Conservation (phyloP, 352 stramenopile species). For the Globisporangium middletonii region DNA sequence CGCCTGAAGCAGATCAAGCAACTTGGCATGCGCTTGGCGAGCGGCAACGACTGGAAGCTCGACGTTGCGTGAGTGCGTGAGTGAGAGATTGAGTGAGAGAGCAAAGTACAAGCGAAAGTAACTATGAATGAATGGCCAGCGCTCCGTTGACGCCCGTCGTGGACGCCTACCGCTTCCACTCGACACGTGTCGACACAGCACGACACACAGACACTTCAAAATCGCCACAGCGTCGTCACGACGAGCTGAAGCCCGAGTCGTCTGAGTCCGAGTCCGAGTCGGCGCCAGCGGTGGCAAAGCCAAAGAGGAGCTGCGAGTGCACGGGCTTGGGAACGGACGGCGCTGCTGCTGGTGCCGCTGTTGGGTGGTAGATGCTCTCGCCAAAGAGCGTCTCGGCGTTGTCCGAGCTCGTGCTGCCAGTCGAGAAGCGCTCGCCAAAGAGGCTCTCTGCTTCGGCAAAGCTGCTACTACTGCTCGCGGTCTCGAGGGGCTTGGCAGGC, state of each 20-base stretch:
- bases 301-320: constrained; percentile 46
- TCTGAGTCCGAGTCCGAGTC: constrained; percentile 41
- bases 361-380: constrained; percentile 16
- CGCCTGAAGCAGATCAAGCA: constrained; percentile 87
- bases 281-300: constrained; percentile 39
- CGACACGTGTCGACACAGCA: background rate
- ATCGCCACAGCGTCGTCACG: background rate
- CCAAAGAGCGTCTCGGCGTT: constrained; percentile 52
- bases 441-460: constrained; percentile 12
- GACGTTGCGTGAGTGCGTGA: constrained; percentile 4
- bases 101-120: background rate
- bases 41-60: constrained; percentile 48
- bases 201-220: too few species aligned
- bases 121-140: background rate
- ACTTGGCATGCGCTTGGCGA: constrained; percentile 52
- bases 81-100: background rate
- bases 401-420: constrained; percentile 20
- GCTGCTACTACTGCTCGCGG: background rate
- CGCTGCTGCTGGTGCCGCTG: background rate
- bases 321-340: constrained; percentile 1
- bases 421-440: constrained; percentile 17
- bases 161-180: background rate
- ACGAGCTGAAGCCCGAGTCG: constrained; percentile 38
- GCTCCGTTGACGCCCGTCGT: background rate
- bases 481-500: background rate